phyloP scores from a whole-genome alignment of 1,284 basidiomycete species.

The Apiotrichum gracile region DNA sequence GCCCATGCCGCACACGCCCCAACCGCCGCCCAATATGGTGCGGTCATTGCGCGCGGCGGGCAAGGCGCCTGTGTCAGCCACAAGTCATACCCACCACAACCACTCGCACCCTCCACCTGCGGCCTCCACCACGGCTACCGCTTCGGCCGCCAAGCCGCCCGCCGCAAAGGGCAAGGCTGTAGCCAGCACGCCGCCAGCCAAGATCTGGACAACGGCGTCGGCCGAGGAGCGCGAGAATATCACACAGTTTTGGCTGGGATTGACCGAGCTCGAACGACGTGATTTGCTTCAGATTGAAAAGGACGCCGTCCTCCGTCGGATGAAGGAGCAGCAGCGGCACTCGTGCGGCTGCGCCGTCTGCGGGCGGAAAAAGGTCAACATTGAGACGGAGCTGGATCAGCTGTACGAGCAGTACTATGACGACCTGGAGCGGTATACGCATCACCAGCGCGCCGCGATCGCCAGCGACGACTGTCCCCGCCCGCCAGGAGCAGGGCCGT shows the following conservation, averaged over 20 bases:
- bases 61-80: slow-evolving; percentile 52
- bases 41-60: slow-evolving; percentile 49
- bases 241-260: slow-evolving; percentile 91
- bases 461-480: slow-evolving; percentile 79
- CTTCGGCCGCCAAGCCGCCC: slow-evolving; percentile 40
- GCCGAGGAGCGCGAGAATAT: slow-evolving; percentile 92
- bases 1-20: slow-evolving; percentile 57
- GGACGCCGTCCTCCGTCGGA: slow-evolving; percentile 91
- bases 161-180: slow-evolving; percentile 38
- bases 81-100: slow-evolving; percentile 57
- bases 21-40: slow-evolving; percentile 40
- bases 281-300: slow-evolving; percentile 94
- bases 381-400: slow-evolving; percentile 98
- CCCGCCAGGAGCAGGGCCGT: slow-evolving; percentile 92
- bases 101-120: slow-evolving; percentile 43
- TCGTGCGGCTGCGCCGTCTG: slow-evolving; percentile 94
- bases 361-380: slow-evolving; percentile 94
- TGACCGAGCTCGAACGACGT: slow-evolving; percentile 80
- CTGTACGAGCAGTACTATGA: slow-evolving; percentile 99
- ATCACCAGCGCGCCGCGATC: slow-evolving; percentile 86
- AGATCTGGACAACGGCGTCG: slow-evolving; percentile 80
- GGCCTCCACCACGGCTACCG: too few species aligned
- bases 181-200: slow-evolving; percentile 40
- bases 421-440: slow-evolving; percentile 97
- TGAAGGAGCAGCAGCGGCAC: slow-evolving; percentile 98